These are phyloP conservation scores for Penicillium aurantiogriseum DNA, from an alignment of 2,329 filamentous ascomycete genomes.

Conservation along the genomic window DNA sequence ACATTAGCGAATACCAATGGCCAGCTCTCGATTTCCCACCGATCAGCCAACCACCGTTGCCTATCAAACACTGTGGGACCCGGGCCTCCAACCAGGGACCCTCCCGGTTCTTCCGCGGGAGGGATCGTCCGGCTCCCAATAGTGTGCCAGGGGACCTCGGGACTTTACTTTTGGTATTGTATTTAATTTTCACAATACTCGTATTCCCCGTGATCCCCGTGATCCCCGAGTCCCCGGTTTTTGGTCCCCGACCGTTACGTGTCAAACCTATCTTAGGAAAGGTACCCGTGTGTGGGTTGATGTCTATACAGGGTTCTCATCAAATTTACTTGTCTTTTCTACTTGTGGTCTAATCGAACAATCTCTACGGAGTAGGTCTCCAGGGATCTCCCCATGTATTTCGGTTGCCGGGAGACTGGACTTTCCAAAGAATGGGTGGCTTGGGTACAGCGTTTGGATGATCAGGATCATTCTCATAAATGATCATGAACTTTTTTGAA, in stretches of 20 bases:
- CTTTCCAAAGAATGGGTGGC: not conserved
- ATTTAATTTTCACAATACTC: constrained; percentile 1
- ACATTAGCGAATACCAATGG: not conserved
- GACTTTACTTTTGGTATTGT: constrained; percentile 1
- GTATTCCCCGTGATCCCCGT: constrained; percentile 5
- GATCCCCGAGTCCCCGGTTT: constrained; percentile 12
- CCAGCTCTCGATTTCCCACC: too few relatives aligned
- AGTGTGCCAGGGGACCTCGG: not conserved
- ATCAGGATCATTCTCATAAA: not conserved
- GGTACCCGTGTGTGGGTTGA: constrained; percentile 7
- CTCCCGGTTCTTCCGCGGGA: constrained; percentile 16
- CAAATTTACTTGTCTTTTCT: not conserved
- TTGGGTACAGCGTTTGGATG: not conserved
- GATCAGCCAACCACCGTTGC: too few relatives aligned
- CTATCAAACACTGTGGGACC: constrained; percentile 3
- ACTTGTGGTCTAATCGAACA: not conserved
- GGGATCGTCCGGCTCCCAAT: constrained; percentile 14
- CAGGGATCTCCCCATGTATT: not conserved
- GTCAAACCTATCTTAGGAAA: constrained; percentile 30
- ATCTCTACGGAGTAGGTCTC: too few relatives aligned
- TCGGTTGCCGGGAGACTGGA: constrained; percentile 1
- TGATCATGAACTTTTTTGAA: not conserved
- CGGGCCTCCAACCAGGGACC: constrained; percentile 13
- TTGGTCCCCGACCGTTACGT: constrained; percentile 29
- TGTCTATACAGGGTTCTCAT: not conserved